phyloP scores from a whole-genome alignment of 2,329 filamentous ascomycete species.

The Teratosphaeria epicoccoides region DNA sequence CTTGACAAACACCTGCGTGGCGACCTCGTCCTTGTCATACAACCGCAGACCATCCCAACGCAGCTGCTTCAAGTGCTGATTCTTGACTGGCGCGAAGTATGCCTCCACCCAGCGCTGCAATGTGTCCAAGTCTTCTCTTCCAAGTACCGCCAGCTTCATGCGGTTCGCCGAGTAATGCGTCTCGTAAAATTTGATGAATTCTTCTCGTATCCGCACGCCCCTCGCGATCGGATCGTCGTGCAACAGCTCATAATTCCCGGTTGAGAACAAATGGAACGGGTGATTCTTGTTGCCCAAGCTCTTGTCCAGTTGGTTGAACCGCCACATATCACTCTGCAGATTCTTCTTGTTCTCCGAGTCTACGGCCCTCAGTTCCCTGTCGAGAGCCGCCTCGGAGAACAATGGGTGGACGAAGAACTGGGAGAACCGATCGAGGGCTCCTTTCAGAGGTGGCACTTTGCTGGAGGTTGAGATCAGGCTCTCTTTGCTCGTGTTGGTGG shows the following conservation, averaged over 20 bases:
- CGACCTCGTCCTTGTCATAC: conserved; percentile 49
- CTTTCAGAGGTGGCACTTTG: conserved; percentile 50
- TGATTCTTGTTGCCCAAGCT: conserved; percentile 78
- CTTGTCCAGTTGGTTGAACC: conserved; percentile 78
- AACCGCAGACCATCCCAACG: conserved; percentile 55
- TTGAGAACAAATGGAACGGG: conserved; percentile 84
- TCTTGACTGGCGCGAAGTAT: conserved; percentile 68
- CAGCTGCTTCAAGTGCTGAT: conserved; percentile 64
- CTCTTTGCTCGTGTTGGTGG: conserved; percentile 26
- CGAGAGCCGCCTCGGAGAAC: conserved; percentile 73
- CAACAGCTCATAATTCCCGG: conserved; percentile 75
- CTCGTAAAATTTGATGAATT: conserved; percentile 86
- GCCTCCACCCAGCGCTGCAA: conserved; percentile 76
- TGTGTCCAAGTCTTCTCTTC: conserved; percentile 69
- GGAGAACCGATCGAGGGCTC: conserved; percentile 79
- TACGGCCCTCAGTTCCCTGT: conserved; percentile 77
- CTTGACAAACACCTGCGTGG: conserved; percentile 72
- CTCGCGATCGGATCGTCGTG: conserved; percentile 69
- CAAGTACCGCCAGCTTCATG: conserved; percentile 85
- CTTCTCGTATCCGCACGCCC: conserved; percentile 75
- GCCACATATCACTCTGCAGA: conserved; percentile 79
- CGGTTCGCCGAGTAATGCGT: conserved; percentile 85
- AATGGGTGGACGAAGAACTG: conserved; percentile 88
- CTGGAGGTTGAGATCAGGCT: conserved; percentile 13
- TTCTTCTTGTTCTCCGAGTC: conserved; percentile 99